Conservation (phyloP, 441 rosid genomes). For the Pelargonium australe region DNA sequence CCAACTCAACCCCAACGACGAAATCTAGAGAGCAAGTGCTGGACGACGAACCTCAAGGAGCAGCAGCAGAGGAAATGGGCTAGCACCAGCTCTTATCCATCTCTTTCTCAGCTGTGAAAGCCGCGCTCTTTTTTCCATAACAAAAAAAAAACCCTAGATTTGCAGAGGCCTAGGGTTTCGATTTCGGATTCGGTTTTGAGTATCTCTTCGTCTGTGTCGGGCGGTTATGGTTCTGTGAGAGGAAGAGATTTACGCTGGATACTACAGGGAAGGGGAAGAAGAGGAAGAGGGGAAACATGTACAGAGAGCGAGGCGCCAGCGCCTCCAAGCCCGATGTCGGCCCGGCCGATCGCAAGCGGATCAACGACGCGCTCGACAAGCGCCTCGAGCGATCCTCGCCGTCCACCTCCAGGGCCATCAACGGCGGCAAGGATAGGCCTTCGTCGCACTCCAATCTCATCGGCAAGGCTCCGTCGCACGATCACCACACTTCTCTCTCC, state of each 20-base stretch:
- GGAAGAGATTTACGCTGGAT: not conserved
- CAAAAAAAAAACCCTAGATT: too few species aligned
- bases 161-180: not conserved
- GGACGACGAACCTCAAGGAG: too few species aligned
- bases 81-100: too few species aligned
- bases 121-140: too few species aligned
- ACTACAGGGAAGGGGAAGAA: conserved; percentile 11
- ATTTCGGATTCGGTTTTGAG: not conserved
- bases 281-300: conserved; percentile 28
- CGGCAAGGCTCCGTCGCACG: conserved; percentile 44
- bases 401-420: conserved; percentile 44
- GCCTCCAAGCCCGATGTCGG: conserved; percentile 46
- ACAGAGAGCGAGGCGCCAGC: conserved; percentile 37
- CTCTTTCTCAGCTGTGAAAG: too few species aligned
- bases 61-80: too few species aligned
- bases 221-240: not conserved
- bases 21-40: too few species aligned
- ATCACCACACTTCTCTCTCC: conserved; percentile 40
- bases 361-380: conserved; percentile 51
- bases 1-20: too few species aligned
- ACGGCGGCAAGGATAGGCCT: conserved; percentile 38
- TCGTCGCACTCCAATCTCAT: conserved; percentile 33
- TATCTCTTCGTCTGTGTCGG: not conserved
- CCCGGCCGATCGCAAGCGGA: conserved; percentile 51
- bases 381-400: conserved; percentile 52